phyloP scores from a whole-genome alignment of 345 rosid genomes.

The Physaria fendleri region DNA sequence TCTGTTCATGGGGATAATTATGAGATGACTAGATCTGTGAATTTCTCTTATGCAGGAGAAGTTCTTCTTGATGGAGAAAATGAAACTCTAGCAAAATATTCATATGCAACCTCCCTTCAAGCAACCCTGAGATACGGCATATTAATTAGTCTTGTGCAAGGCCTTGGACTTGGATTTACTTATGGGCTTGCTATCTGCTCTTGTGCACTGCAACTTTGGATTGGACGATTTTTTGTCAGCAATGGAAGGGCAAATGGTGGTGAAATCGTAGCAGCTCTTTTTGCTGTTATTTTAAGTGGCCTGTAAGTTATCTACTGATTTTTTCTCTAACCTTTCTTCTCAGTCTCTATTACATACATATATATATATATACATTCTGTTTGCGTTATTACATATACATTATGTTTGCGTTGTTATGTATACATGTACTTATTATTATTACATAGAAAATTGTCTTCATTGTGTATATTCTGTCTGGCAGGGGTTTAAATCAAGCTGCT shows the following conservation, averaged over 20 bases:
- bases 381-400: background rate
- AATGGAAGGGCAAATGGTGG: slow-evolving; percentile 68
- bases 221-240: slow-evolving; percentile 75
- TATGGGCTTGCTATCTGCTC: slow-evolving; percentile 98
- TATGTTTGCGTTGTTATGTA: too few relatives aligned
- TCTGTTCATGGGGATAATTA: slow-evolving; percentile 2
- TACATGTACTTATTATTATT: background rate
- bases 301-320: slow-evolving; percentile 54
- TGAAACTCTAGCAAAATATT: slow-evolving; percentile 94
- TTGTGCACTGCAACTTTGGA: slow-evolving; percentile 93
- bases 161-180: slow-evolving; percentile 97
- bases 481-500: slow-evolving; percentile 98
- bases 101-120: slow-evolving; percentile 93
- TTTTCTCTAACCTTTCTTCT: slow-evolving; percentile 10
- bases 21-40: slow-evolving; percentile 8
- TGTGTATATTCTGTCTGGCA: slow-evolving; percentile 25
- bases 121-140: slow-evolving; percentile 95
- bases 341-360: slow-evolving; percentile 17
- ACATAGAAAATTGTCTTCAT: background rate
- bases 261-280: slow-evolving; percentile 80
- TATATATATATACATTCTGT: slow-evolving; percentile 27
- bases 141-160: slow-evolving; percentile 94
- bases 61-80: slow-evolving; percentile 97
- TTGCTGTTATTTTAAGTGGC: slow-evolving; percentile 95
- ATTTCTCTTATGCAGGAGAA: slow-evolving; percentile 68